Evolutionary conservation across 2,329 filamentous ascomycete genomes (phyloP).

Genomic region (Fusarium kyushuense): DNA sequence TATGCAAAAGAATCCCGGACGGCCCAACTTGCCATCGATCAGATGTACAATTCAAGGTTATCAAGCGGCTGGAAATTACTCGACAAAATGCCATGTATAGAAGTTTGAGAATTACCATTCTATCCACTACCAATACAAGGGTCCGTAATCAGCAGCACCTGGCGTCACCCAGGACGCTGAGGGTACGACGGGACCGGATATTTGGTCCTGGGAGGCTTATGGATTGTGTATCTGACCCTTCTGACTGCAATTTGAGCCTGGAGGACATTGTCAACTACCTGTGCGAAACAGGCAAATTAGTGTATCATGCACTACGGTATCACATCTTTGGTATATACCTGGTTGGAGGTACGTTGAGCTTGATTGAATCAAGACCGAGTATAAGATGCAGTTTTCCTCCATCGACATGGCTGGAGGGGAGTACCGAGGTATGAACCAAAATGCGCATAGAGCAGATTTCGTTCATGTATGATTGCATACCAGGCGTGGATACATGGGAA

Average conservation of each 20-base stretch:
- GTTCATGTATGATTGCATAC: background rate
- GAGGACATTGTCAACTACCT: background rate
- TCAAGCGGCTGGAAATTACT: slow-evolving; percentile 2
- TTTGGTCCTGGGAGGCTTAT: slow-evolving; percentile 1
- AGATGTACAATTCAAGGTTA: slow-evolving; percentile 1
- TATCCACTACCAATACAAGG: background rate
- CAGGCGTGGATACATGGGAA: background rate
- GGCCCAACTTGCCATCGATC: background rate
- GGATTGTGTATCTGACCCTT: background rate
- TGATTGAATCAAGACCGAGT: background rate
- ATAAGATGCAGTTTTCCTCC: background rate
- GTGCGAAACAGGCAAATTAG: background rate
- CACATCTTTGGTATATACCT: background rate
- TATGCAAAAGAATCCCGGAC: too few species aligned
- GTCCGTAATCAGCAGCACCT: background rate
- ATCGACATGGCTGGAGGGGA: background rate
- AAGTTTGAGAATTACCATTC: background rate
- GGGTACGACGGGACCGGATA: background rate
- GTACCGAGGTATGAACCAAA: background rate
- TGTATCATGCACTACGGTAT: background rate
- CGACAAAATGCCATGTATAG: slow-evolving; percentile 8
- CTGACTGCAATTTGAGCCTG: background rate
- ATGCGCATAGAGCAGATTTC: background rate
- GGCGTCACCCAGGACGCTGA: background rate
- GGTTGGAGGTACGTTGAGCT: background rate